These are phyloP conservation scores for Lyophyllum decastes DNA, from an alignment of 768 basidiomycete species.

Conservation along the genomic window DNA sequence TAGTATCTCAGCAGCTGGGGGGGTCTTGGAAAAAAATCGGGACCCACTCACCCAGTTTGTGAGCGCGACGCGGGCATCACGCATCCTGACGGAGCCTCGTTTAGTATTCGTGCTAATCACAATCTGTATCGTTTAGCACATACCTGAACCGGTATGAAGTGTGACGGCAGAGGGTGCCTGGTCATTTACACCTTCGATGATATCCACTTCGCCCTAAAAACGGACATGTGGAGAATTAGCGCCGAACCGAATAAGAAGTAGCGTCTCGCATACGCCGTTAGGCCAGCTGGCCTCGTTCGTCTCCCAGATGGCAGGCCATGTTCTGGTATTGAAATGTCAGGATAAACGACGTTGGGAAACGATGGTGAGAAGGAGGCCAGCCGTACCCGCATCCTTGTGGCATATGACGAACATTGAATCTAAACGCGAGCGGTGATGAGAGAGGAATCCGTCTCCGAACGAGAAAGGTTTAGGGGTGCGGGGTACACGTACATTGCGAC, in stretches of 20 bases:
- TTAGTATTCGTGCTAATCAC: not conserved
- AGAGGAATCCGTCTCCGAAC: too few relatives aligned
- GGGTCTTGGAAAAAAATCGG: not conserved
- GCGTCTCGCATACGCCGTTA: constrained; percentile 18
- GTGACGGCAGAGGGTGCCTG: constrained; percentile 36
- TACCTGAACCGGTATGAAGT: constrained; percentile 35
- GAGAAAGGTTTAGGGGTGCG: too few relatives aligned
- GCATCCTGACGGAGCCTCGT: constrained; percentile 31
- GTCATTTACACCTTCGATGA: constrained; percentile 44
- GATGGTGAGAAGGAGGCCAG: not conserved
- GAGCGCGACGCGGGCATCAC: constrained; percentile 39
- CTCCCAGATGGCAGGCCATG: constrained; percentile 42
- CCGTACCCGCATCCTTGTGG: constrained; percentile 52
- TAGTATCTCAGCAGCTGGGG: not conserved
- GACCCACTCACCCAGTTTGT: constrained; percentile 44
- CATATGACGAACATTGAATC: constrained; percentile 50
- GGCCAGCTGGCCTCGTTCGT: constrained; percentile 44
- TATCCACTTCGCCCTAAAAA: constrained; percentile 38
- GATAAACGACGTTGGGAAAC: not conserved
- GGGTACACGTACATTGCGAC: constrained; percentile 56
- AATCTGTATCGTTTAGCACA: not conserved
- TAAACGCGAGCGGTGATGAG: too few relatives aligned
- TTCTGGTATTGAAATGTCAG: not conserved
- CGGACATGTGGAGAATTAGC: too few relatives aligned
- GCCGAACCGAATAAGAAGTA: too few relatives aligned